Conservation (phyloP, 805 yeast species). For the Kodamaea jinghongensis region DNA sequence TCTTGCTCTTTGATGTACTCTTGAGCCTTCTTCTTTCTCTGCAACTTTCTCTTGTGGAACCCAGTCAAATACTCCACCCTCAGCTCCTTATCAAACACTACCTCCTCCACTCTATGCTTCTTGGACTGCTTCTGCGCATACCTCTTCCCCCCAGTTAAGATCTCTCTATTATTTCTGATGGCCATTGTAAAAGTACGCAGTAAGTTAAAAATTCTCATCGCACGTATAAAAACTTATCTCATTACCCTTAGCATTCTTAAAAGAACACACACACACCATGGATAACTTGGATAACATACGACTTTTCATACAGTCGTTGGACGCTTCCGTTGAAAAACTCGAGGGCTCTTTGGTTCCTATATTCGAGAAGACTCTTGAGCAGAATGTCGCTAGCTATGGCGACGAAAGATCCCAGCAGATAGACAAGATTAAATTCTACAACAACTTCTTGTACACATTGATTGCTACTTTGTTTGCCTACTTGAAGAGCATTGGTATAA, state of each 20-base stretch:
- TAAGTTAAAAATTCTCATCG: constrained; percentile 3
- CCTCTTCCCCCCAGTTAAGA: constrained; percentile 82
- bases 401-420: constrained; percentile 20
- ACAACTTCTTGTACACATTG: constrained; percentile 49
- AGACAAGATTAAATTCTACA: constrained; percentile 31
- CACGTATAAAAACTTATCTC: constrained; percentile 3
- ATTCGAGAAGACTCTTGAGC: constrained; percentile 39
- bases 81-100: constrained; percentile 76
- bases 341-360: constrained; percentile 34
- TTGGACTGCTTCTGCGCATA: constrained; percentile 68
- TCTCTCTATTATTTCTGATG: constrained; percentile 64
- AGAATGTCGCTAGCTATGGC: constrained; percentile 17
- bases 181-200: constrained; percentile 9
- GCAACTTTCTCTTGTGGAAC: constrained; percentile 88
- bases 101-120: constrained; percentile 75
- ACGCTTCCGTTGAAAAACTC: constrained; percentile 34
- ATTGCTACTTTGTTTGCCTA: constrained; percentile 59
- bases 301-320: constrained; percentile 37
- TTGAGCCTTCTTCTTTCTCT: constrained; percentile 83
- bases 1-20: constrained; percentile 76
- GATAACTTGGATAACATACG: constrained; percentile 45
- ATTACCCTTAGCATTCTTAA: background rate
- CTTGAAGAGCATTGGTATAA: constrained; percentile 55
- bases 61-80: constrained; percentile 88
- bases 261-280: constrained; percentile 27